Percentiles rank a stretch among this genome's conserved stretches.
phyloP scores from a whole-genome alignment of 108 stramenopile genomes.

The Pelagomonas calceolata region DNA sequence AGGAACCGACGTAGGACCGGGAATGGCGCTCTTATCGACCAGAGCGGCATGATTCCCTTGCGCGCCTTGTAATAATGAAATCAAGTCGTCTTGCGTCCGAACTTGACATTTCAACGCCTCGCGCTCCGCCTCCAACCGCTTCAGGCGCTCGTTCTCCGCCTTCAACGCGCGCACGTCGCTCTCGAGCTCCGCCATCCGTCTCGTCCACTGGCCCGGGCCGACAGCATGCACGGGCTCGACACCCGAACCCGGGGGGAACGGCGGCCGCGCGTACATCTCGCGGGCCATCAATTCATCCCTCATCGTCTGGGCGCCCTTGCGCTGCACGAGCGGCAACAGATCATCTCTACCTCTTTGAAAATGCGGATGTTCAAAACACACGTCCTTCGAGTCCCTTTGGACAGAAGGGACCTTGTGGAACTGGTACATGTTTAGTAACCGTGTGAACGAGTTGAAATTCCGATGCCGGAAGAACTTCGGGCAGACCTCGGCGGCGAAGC shows the following conservation, averaged over 20 bases:
- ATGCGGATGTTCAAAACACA: background rate
- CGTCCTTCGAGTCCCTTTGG: background rate
- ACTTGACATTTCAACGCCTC: background rate
- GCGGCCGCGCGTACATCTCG: background rate
- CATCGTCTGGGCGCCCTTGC: background rate
- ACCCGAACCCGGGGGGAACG: background rate
- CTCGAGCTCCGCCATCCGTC: background rate
- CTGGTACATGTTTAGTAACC: slow-evolving; percentile 17
- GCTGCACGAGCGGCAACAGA: background rate
- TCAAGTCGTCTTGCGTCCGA: background rate
- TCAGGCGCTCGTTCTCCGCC: background rate
- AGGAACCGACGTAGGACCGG: no score
- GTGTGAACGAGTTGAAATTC: slow-evolving; percentile 17
- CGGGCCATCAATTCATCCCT: background rate
- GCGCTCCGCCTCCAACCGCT: background rate
- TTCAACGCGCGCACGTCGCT: background rate
- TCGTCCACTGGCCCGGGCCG: background rate
- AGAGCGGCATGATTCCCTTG: no score
- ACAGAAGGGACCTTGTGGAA: background rate
- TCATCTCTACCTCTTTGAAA: background rate
- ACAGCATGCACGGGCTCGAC: background rate
- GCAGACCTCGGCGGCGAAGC: background rate
- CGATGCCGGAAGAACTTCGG: slow-evolving; percentile 17
- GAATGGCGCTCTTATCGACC: no score
- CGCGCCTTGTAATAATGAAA: no score